Evolutionary conservation across 2,329 filamentous ascomycete species (phyloP), one percentile per base, ranked within the genome.

Genomic region (Colletotrichum tropicicola): DNA sequence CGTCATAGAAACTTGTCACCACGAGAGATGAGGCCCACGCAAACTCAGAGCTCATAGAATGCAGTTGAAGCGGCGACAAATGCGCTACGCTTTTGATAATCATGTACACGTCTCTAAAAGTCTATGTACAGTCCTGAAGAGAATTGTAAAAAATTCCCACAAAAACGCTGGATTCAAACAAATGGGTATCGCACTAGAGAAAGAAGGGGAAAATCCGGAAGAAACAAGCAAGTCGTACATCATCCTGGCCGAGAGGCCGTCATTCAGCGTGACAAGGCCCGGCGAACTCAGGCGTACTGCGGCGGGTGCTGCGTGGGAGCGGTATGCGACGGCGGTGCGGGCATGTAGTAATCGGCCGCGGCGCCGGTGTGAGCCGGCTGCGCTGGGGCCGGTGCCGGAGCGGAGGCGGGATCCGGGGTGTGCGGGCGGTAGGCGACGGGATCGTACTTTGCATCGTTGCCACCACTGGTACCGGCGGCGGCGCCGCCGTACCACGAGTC

Each of bases 341-440:
- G 58, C 58, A 64, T 39, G 39, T 66, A 66, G 13, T 66, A 64
- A 21, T 56, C 62, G 27, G 51, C 62, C 23, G 59, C 62, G 7
- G 61, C 56, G 10, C 49, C 58, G 37, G 58, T 35, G 37, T 45
- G 28, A 23, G 41, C 6, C 32, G 15, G 47, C 5, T 30, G 6
- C 10, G 48, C 19, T 17, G 54, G 44, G 1, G 53, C 32, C 13
- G 60, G 55, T 3, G 45, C n/a, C 27, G 60, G 17, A 15, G 52
- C 27, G 12, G 53, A 35, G 48, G n/a, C n/a, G 8, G 28, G 49
- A 15, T 27, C 25, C 4, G 57, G 61, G 7, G 47, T 28, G 15
- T 48, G 43, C 1, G 58, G 25, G 17, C 45, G 45, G 19, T 64
- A 21, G 6, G 32, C 10, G 7, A 58, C 51, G 43, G 65, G 60